phyloP scores from a whole-genome alignment of 1,139 yeast species.

The Scheffersomyces titani region DNA sequence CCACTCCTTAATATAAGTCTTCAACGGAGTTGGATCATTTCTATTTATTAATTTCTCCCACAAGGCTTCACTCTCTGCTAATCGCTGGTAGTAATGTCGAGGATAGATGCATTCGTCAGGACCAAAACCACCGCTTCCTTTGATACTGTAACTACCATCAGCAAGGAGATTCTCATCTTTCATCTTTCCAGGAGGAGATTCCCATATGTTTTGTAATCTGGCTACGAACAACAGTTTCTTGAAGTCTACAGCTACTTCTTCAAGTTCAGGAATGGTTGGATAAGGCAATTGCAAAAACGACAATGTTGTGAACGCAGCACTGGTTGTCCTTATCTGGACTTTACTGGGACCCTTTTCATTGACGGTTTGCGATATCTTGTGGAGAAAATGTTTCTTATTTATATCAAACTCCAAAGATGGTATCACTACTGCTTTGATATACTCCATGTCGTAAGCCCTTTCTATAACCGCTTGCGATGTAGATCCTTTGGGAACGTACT shows the following conservation, averaged over 20 bases:
- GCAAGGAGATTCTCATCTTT: conserved; percentile 12
- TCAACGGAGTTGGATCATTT: conserved; percentile 2
- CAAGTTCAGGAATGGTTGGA: conserved; percentile 18
- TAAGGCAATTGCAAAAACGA: conserved; percentile 34
- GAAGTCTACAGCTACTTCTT: conserved; percentile 32
- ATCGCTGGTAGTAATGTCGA: conserved; percentile 25
- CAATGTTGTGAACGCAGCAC: conserved; percentile 34
- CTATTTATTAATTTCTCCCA: conserved; percentile 34
- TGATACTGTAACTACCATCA: conserved; percentile 31
- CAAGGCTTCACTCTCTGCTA: conserved; percentile 30
- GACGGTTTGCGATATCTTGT: conserved; percentile 19
- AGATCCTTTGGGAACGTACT: conserved; percentile 22
- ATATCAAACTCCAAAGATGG: conserved; percentile 40
- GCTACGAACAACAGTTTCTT: conserved; percentile 28
- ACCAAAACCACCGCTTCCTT: conserved; percentile 33
- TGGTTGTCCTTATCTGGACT: conserved; percentile 30
- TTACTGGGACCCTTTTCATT: conserved; percentile 39
- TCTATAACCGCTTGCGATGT: conserved; percentile 18
- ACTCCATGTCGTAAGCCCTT: conserved; percentile 34
- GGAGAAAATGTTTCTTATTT: conserved; percentile 29
- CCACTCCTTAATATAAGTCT: conserved; percentile 21
- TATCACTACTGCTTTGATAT: conserved; percentile 34
- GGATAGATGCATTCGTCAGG: conserved; percentile 30
- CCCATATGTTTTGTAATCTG: conserved; percentile 33
- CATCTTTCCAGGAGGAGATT: conserved; percentile 10